These are phyloP conservation scores for Linnemannia elongata DNA, from an alignment of 192 early-diverging fungal genomes.

Conservation along the genomic window DNA sequence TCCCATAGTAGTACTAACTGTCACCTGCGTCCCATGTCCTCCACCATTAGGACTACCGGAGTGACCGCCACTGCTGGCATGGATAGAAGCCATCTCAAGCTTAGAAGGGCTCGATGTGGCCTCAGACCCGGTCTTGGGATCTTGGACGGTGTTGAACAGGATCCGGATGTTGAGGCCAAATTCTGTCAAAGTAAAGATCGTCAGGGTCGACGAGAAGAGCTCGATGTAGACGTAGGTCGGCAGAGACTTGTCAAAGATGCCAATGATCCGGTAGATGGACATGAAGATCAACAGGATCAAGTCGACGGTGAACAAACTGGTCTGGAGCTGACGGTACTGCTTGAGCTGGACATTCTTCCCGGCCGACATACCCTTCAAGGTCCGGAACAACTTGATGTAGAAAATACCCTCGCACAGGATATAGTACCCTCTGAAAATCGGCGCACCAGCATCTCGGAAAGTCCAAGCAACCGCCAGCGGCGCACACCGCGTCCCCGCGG, in stretches of 20 bases:
- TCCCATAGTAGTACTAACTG: neutral
- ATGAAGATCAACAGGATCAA: conserved; percentile 47
- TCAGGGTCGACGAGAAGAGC: conserved; percentile 51
- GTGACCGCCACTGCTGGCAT: neutral
- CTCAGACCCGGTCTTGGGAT: conserved; percentile 15
- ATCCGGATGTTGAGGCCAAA: conserved; percentile 56
- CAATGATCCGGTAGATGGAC: conserved; percentile 51
- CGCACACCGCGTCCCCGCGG: conserved; percentile 35
- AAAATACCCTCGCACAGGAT: conserved; percentile 54
- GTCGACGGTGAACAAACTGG: conserved; percentile 50
- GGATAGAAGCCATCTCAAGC: conserved; percentile 38
- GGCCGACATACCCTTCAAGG: conserved; percentile 36
- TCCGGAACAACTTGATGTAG: conserved; percentile 47
- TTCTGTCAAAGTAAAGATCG: conserved; percentile 54
- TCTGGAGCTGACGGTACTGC: conserved; percentile 53
- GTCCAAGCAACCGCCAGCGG: conserved; percentile 35
- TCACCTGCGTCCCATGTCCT: neutral
- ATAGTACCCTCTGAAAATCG: conserved; percentile 54
- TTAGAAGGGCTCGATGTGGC: conserved; percentile 15
- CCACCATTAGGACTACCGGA: neutral
- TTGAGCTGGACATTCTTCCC: conserved; percentile 35
- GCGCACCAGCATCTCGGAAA: conserved; percentile 44
- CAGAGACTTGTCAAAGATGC: conserved; percentile 34
- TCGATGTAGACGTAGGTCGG: conserved; percentile 56
- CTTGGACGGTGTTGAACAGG: conserved; percentile 38